Percentiles rank a stretch among this genome's conserved stretches.
Conservation (phyloP, 73 alveolate genomes). For the Halteria grandinella region DNA sequence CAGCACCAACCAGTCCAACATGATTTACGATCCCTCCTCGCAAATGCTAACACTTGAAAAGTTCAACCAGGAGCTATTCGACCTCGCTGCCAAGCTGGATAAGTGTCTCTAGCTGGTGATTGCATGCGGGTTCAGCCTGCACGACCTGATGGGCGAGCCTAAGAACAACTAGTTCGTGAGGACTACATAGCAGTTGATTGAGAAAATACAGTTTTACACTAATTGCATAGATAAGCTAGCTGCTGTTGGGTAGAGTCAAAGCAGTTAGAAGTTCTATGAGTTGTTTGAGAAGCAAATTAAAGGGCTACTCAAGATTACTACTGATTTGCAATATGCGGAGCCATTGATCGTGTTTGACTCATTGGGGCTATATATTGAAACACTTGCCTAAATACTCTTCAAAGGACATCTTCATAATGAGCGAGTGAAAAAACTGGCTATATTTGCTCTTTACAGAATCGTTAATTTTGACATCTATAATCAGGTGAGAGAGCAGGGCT, state of each 20-base stretch:
- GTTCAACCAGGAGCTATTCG: constrained; percentile 40
- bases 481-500: constrained; percentile 6
- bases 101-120: constrained; percentile 44
- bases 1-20: constrained; percentile 11
- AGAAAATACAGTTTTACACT: constrained; percentile 11
- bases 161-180: constrained; percentile 38
- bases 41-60: neutral
- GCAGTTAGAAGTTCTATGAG: neutral
- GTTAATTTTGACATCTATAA: constrained; percentile 37
- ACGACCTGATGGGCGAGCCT: constrained; percentile 19
- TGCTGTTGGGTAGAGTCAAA: neutral
- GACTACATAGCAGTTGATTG: constrained; percentile 13
- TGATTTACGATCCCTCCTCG: neutral
- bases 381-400: constrained; percentile 18
- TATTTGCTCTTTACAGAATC: constrained; percentile 35
- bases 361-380: constrained; percentile 21
- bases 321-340: constrained; percentile 46
- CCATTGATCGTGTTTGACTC: constrained; percentile 35
- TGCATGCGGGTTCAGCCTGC: constrained; percentile 51
- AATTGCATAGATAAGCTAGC: neutral
- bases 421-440: constrained; percentile 30
- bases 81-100: constrained; percentile 33
- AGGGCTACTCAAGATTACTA: constrained; percentile 20
- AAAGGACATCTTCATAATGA: constrained; percentile 17
- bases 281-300: constrained; percentile 28